phyloP scores from a whole-genome alignment of 75 land plant genomes.

The Sequoiadendron giganteum region DNA sequence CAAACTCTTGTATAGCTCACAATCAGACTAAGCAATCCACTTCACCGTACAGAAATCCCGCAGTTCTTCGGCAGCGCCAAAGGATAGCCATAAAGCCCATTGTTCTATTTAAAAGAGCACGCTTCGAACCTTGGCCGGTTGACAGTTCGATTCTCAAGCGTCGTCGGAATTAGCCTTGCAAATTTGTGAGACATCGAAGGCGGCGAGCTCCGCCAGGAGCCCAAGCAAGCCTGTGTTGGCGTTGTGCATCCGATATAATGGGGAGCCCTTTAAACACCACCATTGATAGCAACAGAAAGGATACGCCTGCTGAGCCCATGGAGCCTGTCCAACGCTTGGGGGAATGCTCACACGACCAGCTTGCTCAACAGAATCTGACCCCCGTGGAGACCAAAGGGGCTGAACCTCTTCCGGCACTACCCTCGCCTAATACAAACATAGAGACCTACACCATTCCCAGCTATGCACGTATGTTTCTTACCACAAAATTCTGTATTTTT shows the following conservation, averaged over 20 bases:
- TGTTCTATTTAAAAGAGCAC: slow-evolving; percentile 59
- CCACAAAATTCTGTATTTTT: not conserved
- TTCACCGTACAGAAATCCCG: slow-evolving; percentile 57
- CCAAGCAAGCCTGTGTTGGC: slow-evolving; percentile 25
- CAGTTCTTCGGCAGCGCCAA: slow-evolving; percentile 33
- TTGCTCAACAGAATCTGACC: not conserved
- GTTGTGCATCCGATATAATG: not conserved
- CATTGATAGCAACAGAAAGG: too few species aligned
- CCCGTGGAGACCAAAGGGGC: not conserved
- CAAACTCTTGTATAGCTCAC: slow-evolving; percentile 83
- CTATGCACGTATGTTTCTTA: not conserved
- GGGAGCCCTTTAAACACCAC: not conserved
- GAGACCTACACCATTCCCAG: slow-evolving; percentile 4
- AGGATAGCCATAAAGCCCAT: slow-evolving; percentile 73
- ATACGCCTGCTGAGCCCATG: not conserved
- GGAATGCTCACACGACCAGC: not conserved
- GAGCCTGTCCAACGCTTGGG: not conserved
- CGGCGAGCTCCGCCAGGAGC: slow-evolving; percentile 47
- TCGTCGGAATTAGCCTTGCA: slow-evolving; percentile 67
- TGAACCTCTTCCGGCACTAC: not conserved
- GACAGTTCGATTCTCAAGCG: slow-evolving; percentile 52
- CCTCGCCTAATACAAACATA: not conserved
- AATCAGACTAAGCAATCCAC: slow-evolving; percentile 71
- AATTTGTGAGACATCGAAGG: slow-evolving; percentile 61
- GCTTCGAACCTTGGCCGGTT: slow-evolving; percentile 55